Conservation (phyloP, 345 rosid species). For the Salix exigua region DNA sequence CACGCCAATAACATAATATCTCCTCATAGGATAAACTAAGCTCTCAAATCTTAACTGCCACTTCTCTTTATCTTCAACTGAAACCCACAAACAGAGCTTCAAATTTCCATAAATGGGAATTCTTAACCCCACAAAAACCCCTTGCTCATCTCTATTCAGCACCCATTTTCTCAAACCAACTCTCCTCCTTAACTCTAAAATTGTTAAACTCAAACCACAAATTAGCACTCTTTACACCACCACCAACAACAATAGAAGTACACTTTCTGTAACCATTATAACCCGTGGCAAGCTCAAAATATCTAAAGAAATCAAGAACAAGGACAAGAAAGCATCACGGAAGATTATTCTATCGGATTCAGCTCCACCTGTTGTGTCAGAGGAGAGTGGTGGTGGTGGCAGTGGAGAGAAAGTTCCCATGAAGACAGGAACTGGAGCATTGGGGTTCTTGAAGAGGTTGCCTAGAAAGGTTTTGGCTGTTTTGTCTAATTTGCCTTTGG, state of each 20-base stretch:
- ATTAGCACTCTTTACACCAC: slow-evolving; percentile 9
- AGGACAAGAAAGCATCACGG: slow-evolving; percentile 40
- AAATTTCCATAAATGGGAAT: slow-evolving; percentile 28
- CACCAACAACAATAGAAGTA: slow-evolving; percentile 29
- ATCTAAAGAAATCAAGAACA: slow-evolving; percentile 40
- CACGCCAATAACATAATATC: not conserved
- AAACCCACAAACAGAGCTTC: not conserved
- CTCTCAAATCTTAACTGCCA: slow-evolving; percentile 17
- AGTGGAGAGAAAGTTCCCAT: slow-evolving; percentile 12
- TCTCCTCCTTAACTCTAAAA: slow-evolving; percentile 26
- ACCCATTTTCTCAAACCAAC: slow-evolving; percentile 26
- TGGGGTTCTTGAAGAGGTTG: slow-evolving; percentile 46
- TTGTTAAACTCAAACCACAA: slow-evolving; percentile 26
- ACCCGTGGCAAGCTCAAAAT: slow-evolving; percentile 54
- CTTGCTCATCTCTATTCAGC: slow-evolving; percentile 15
- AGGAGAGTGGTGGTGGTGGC: slow-evolving; percentile 16
- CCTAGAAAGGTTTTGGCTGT: slow-evolving; percentile 59
- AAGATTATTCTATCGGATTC: slow-evolving; percentile 56
- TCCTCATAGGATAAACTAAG: not conserved
- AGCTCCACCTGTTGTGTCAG: slow-evolving; percentile 49
- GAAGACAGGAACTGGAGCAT: slow-evolving; percentile 22
- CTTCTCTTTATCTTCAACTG: slow-evolving; percentile 13
- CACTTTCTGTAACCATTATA: slow-evolving; percentile 33
- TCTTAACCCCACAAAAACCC: slow-evolving; percentile 31
- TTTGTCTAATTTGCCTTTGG: slow-evolving; percentile 79